phyloP scores from a whole-genome alignment of 306 rosid species.

The Lathyrus tuberosus region DNA sequence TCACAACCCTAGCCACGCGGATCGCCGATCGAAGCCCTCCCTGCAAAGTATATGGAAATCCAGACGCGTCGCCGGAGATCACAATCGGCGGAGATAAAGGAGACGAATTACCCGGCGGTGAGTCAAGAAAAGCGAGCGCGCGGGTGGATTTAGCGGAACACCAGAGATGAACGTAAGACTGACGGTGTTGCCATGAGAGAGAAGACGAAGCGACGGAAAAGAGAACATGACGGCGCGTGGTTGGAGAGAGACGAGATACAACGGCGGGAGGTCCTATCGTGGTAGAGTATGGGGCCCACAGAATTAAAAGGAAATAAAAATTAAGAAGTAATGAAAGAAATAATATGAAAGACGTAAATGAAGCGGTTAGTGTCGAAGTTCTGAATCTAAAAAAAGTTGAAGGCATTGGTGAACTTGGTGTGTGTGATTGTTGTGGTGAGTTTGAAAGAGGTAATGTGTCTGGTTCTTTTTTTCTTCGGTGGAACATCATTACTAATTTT shows the following conservation, averaged over 20 bases:
- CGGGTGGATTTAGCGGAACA: conserved; percentile 59
- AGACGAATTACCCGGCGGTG: background rate
- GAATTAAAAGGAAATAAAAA: conserved; percentile 45
- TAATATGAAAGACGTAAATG: conserved; percentile 53
- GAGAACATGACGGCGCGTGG: conserved; percentile 74
- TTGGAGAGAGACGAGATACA: conserved; percentile 29
- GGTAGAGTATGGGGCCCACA: conserved; percentile 28
- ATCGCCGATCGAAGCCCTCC: conserved; percentile 87
- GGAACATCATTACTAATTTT: conserved; percentile 25
- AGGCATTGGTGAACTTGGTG: conserved; percentile 30
- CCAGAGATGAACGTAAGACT: conserved; percentile 68
- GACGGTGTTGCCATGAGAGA: conserved; percentile 63
- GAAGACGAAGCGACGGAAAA: conserved; percentile 78
- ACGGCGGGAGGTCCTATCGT: background rate
- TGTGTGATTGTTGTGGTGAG: background rate
- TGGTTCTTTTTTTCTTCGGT: conserved; percentile 42
- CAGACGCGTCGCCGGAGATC: conserved; percentile 63
- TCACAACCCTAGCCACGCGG: conserved; percentile 85
- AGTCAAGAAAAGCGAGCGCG: conserved; percentile 71
- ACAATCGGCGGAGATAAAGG: conserved; percentile 46
- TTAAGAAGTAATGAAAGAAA: conserved; percentile 53
- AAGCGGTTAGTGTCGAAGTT: background rate
- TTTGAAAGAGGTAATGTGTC: conserved; percentile 6
- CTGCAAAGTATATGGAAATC: conserved; percentile 61
- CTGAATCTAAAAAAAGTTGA: conserved; percentile 25